phyloP scores from a whole-genome alignment of 2,329 filamentous ascomycete genomes.

The Phaeoacremonium minimum region DNA sequence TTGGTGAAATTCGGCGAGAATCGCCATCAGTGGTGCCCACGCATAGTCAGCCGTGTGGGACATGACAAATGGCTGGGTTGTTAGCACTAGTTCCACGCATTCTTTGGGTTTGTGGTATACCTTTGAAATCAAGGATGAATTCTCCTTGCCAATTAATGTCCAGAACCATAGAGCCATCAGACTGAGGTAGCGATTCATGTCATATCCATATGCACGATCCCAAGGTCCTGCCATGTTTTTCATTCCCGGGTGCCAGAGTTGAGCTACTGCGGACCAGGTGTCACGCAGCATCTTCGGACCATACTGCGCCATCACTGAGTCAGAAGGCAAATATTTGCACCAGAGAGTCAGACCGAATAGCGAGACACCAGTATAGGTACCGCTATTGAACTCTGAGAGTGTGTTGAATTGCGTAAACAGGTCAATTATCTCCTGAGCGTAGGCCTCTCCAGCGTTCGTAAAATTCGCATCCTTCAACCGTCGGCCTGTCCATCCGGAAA shows the following conservation, averaged over 20 bases:
- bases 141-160: conserved; percentile 48
- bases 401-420: conserved; percentile 53
- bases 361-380: conserved; percentile 60
- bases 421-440: conserved; percentile 50
- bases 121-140: conserved; percentile 25
- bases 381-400: conserved; percentile 58
- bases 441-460: conserved; percentile 50
- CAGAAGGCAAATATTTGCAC: conserved; percentile 52
- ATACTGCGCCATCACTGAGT: conserved; percentile 48
- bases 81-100: conserved; percentile 3
- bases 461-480: conserved; percentile 52
- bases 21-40: conserved; percentile 51
- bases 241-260: conserved; percentile 54
- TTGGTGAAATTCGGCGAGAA: conserved; percentile 45
- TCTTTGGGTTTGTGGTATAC: conserved; percentile 14
- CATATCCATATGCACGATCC: conserved; percentile 60
- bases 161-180: conserved; percentile 56
- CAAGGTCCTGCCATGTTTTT: conserved; percentile 61
- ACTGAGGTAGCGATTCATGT: conserved; percentile 59
- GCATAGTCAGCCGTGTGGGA: conserved; percentile 56
- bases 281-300: conserved; percentile 45
- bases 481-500: conserved; percentile 54
- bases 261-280: conserved; percentile 46
- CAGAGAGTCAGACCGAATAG: conserved; percentile 55
- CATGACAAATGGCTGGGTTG: conserved; percentile 41